Evolutionary conservation across 2,329 filamentous ascomycete genomes (phyloP), one percentile per base, ranked within the genome.

Genomic region (Claviceps pusilla): DNA sequence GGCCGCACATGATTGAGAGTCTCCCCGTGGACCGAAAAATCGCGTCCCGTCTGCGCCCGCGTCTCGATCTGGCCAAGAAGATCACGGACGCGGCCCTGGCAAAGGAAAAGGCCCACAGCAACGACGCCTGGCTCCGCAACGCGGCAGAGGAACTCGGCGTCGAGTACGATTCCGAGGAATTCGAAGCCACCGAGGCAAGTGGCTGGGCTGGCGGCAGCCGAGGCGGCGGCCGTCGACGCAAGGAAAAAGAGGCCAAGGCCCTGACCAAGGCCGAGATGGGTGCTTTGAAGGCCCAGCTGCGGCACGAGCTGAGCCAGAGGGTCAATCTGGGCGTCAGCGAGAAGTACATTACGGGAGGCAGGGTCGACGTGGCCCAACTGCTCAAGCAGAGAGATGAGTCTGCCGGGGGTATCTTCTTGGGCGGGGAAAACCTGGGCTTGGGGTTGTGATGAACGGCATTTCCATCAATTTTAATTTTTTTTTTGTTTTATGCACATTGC

Each of bases 71-170:
- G 1, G 83, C 90, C n/a, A 95, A 96, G 70, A 83, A 83, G 64
- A 83, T 98, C 14, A 86, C 89, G 0, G 91, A 97, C 63, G 79
- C 86, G 1, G 76, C 76, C 1, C 78, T 93, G 9, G 91, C 90
- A 7, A 95, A 95, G 70, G 88, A 94, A 65, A 95, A 91, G 70
- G 82, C 84, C 10, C 81, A 80, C 54, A 85, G 86, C 62, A 87
- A 95, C 61, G 87, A 95, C 60, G 82, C 88, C 54, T 93, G 90
- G 82, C 74, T 97, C 61, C 81, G 82, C 47, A 80, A 80, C 50
- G 90, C 89, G 0, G 93, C 93, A 0, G 89, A 96, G 55, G 91
- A 97, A 59, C 76, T 98, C 0, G 93, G 93, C 0, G 87, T 97
- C 0, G 91, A 96, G 52, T 95, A 95, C 65, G 89, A 97, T 65